Evolutionary conservation across 176 grass and related monocot genomes (phyloP).

Genomic region (Puccinellia tenuiflora): DNA sequence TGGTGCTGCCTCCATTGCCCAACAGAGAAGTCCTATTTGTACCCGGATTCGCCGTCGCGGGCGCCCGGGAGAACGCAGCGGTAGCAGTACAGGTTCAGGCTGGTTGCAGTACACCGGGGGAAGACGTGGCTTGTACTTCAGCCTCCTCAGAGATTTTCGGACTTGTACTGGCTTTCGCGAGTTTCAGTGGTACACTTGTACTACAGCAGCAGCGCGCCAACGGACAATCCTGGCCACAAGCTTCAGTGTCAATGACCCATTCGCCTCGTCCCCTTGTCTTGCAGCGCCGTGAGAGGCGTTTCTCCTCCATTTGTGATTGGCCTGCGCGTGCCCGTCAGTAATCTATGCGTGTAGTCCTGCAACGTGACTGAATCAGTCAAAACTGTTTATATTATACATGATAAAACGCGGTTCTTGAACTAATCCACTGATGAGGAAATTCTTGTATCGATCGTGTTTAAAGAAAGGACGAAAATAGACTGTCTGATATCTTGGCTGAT

Average conservation of each 20-base stretch:
- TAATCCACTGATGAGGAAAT: no score
- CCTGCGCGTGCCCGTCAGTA: background rate
- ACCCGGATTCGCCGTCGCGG: background rate
- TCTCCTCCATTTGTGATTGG: background rate
- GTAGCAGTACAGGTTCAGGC: conserved; percentile 14
- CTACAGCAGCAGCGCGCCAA: conserved; percentile 11
- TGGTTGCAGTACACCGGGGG: conserved; percentile 37
- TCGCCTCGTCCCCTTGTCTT: background rate
- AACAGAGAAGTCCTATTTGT: conserved; percentile 22
- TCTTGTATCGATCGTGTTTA: no score
- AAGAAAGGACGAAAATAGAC: no score
- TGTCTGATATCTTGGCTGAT: no score
- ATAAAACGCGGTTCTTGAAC: no score
- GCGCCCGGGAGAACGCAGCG: no score
- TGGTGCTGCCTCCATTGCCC: background rate
- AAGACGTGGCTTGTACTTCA: conserved; percentile 19
- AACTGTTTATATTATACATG: no score
- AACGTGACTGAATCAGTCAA: no score
- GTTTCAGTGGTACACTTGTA: conserved; percentile 16
- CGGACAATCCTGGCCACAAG: background rate
- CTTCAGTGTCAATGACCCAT: conserved; percentile 7
- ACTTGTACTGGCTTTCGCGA: conserved; percentile 23
- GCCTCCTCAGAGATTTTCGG: background rate
- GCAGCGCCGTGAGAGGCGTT: background rate
- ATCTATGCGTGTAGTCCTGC: background rate